Conservation (phyloP, 1,284 basidiomycete species). For the Naganishia sp. region DNA sequence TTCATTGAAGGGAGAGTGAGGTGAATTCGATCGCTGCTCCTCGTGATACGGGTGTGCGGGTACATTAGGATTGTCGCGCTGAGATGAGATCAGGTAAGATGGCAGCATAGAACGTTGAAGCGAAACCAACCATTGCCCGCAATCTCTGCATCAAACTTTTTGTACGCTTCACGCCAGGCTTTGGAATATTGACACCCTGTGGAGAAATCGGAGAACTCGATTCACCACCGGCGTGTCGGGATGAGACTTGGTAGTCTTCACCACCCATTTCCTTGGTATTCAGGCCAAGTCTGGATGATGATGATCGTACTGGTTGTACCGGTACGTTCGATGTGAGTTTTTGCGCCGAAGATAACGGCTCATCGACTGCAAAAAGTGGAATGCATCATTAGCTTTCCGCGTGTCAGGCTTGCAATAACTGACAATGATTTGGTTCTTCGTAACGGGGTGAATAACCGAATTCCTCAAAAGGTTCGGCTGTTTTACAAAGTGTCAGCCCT, state of each 20-base stretch:
- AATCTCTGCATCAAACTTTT: slow-evolving; percentile 56
- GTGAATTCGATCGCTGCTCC: slow-evolving; percentile 24
- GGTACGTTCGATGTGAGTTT: background rate
- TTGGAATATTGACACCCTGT: slow-evolving; percentile 2
- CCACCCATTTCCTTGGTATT: slow-evolving; percentile 8
- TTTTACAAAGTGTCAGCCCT: background rate
- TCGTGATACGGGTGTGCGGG: slow-evolving; percentile 28
- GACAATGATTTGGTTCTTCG: slow-evolving; percentile 40
- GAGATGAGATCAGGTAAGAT: background rate
- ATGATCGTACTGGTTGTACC: slow-evolving; percentile 41
- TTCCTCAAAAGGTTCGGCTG: slow-evolving; percentile 54
- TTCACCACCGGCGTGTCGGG: slow-evolving; percentile 9
- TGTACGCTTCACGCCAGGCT: slow-evolving; percentile 51
- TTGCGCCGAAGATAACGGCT: background rate
- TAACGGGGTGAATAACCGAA: slow-evolving; percentile 50
- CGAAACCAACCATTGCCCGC: slow-evolving; percentile 53
- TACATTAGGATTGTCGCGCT: slow-evolving; percentile 37
- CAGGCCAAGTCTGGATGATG: slow-evolving; percentile 41
- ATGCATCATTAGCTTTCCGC: background rate
- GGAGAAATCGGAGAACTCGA: background rate
- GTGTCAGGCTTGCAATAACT: slow-evolving; percentile 27
- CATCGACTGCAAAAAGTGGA: background rate
- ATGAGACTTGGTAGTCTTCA: background rate
- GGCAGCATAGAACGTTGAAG: background rate
- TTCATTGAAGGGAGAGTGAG: slow-evolving; percentile 34